Conservation (phyloP, 73 alveolate species). For the Tetrahymena thermophila region DNA sequence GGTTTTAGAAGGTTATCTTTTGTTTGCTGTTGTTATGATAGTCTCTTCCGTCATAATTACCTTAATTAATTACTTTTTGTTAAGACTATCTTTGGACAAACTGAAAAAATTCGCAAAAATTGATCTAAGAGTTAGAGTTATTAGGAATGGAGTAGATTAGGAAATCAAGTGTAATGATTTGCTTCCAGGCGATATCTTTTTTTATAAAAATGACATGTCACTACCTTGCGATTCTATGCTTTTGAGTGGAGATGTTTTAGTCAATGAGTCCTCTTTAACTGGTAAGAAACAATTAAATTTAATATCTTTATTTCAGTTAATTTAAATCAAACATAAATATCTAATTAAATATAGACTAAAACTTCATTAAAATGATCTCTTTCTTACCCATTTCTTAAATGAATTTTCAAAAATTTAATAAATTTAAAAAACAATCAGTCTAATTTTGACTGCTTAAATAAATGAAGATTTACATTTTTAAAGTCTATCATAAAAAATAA, state of each 20-base stretch:
- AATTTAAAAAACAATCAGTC: too few relatives aligned
- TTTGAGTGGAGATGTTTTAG: constrained; percentile 53
- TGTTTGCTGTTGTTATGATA: constrained; percentile 9
- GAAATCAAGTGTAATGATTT: constrained; percentile 4
- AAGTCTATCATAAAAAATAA: neutral
- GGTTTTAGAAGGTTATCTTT: constrained; percentile 16
- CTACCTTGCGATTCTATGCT: constrained; percentile 69
- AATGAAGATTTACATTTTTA: neutral
- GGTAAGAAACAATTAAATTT: constrained; percentile 15
- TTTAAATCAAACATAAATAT: too few relatives aligned
- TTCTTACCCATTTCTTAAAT: too few relatives aligned
- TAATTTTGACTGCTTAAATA: too few relatives aligned
- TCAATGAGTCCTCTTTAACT: constrained; percentile 63
- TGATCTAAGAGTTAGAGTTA: neutral
- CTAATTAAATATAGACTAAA: too few relatives aligned
- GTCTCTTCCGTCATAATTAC: constrained; percentile 2
- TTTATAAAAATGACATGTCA: constrained; percentile 12
- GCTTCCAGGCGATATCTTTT: constrained; percentile 37
- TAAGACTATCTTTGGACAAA: neutral
- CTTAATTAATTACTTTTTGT: constrained; percentile 3
- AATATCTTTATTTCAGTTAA: too few relatives aligned
- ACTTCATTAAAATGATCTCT: too few relatives aligned
- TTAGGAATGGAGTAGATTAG: neutral
- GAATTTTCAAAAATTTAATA: too few relatives aligned
- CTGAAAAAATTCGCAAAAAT: constrained; percentile 21